Percentiles rank a stretch among this genome's conserved stretches.
Conservation (phyloP, 2,329 filamentous ascomycete species). For the Tympanopsis confertula region DNA sequence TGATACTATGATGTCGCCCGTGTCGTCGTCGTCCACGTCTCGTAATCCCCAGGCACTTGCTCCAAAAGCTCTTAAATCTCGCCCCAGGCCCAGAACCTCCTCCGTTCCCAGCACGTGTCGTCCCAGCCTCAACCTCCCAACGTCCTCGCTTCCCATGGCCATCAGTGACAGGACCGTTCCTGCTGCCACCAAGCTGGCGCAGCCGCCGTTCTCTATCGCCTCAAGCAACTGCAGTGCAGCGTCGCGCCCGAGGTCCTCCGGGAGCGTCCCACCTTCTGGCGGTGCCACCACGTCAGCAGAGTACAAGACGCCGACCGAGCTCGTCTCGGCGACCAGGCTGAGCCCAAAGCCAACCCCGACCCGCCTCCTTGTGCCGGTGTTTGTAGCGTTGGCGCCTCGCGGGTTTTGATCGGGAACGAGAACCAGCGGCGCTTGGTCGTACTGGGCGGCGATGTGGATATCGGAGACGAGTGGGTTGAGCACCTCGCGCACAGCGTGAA, state of each 20-base stretch:
- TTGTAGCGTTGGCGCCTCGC: constrained; percentile 35
- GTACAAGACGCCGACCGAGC: constrained; percentile 67
- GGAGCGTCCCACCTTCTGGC: constrained; percentile 67
- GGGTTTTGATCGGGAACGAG: constrained; percentile 35
- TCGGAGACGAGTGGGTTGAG: constrained; percentile 78
- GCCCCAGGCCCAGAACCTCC: constrained; percentile 65
- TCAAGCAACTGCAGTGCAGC: constrained; percentile 87
- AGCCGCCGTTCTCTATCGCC: constrained; percentile 70
- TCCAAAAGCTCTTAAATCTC: constrained; percentile 78
- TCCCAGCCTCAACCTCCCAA: constrained; percentile 74
- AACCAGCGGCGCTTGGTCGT: constrained; percentile 54
- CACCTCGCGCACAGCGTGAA: constrained; percentile 75
- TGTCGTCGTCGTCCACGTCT: constrained; percentile 55
- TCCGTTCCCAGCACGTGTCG: constrained; percentile 73
- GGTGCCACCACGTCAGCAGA: constrained; percentile 73
- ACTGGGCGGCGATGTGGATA: constrained; percentile 77
- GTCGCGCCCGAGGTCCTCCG: constrained; percentile 79
- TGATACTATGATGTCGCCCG: constrained; percentile 69
- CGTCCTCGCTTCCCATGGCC: constrained; percentile 96
- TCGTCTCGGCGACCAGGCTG: constrained; percentile 85
- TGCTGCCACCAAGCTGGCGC: constrained; percentile 60
- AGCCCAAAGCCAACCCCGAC: constrained; percentile 86
- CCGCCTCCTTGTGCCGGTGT: constrained; percentile 42
- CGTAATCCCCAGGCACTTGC: constrained; percentile 83
- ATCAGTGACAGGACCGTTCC: constrained; percentile 74